Percentiles rank a stretch among this genome's conserved stretches.
These are phyloP conservation scores for Sporothrix inflata DNA, from an alignment of 2,329 filamentous ascomycete genomes.

Conservation along the genomic window DNA sequence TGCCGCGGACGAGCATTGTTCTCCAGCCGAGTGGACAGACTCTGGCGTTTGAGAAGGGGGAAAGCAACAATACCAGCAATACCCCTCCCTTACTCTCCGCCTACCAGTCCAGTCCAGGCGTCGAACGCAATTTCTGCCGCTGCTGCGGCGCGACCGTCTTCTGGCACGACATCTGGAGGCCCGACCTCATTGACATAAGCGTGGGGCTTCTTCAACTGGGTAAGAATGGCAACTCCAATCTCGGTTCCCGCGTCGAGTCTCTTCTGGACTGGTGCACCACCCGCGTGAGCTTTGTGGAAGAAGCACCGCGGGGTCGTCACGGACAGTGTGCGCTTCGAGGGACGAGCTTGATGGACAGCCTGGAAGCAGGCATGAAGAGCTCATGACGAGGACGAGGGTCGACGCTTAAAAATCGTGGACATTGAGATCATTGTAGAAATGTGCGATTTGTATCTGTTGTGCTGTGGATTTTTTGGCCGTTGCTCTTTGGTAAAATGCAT, in stretches of 20 bases:
- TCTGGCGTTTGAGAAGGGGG: neutral
- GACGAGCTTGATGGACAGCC: conserved; percentile 36
- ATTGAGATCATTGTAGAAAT: neutral
- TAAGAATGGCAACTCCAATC: conserved; percentile 32
- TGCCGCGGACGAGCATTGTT: conserved; percentile 62
- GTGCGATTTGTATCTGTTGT: neutral
- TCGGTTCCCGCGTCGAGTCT: conserved; percentile 56
- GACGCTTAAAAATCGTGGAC: too few species aligned
- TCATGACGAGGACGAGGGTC: neutral
- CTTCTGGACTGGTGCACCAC: conserved; percentile 66
- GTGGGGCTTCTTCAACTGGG: conserved; percentile 57
- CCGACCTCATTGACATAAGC: conserved; percentile 65
- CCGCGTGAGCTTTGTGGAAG: conserved; percentile 63
- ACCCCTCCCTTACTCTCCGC: conserved; percentile 34
- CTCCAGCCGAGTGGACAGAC: neutral
- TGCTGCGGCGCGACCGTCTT: conserved; percentile 67
- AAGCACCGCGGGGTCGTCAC: conserved; percentile 44
- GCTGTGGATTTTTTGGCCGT: neutral
- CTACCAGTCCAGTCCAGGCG: conserved; percentile 58
- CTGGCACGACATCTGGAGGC: conserved; percentile 58
- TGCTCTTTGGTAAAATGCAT: neutral
- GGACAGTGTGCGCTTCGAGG: conserved; percentile 40
- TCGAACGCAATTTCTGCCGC: conserved; percentile 64
- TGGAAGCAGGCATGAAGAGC: conserved; percentile 32
- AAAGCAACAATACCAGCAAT: neutral